Base-by-base conservation (phyloP, 1,284 basidiomycete genomes). In the Sporisorium iseilematis-ciliati region DNA sequence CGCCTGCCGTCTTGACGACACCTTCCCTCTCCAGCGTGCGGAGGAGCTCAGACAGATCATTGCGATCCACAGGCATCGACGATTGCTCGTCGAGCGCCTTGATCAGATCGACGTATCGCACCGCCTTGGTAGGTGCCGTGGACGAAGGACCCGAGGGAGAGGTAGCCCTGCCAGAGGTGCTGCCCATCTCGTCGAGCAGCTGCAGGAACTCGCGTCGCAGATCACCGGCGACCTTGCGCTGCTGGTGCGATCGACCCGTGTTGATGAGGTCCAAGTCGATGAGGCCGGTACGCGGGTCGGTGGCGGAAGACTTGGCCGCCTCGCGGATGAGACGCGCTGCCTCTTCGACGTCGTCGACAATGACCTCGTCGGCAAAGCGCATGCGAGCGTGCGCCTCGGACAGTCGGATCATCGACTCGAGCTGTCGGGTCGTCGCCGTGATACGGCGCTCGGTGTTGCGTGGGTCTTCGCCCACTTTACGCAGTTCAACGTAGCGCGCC, bases 371-470 rank as follows among this genome's bases (percentile, higher is more conserved):
- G 21, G 92, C 92, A 86, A 97, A 92, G 1, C 95, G 90, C 95
- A 98, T 97, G 23, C 95, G 90, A 0, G 96, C 95, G 84, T 99
- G 96, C 0, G 92, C 96, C 86, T 99, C 97, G 0, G 92, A 92
- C 29, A 99, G 89, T n/a, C 97, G 93, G 83, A 99, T 98, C 91
- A 99, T 94, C 78, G 91, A 93, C 86, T 99, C 96, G 31, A 99
- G 90, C 86, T 99, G 96, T 57, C 96, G 91, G 0, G 97, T 98
- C 31, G 96, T 99, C 1, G 97, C 96, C 0, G 97, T 99, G 86
- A 99, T 99, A 12, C 96, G 91, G 81, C 94, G 93, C 86, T 98
- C 95, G 65, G 90, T 90, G 2, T 90, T 90, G 51, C 83, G 80
- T 23, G 94, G 91, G 3, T 93, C 91, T 84, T 98, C 95, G 35